Percentiles rank a stretch among this genome's conserved stretches.
These are phyloP conservation scores for Trichoderma sp. DNA, from an alignment of 2,329 filamentous ascomycete species.

Conservation along the genomic window DNA sequence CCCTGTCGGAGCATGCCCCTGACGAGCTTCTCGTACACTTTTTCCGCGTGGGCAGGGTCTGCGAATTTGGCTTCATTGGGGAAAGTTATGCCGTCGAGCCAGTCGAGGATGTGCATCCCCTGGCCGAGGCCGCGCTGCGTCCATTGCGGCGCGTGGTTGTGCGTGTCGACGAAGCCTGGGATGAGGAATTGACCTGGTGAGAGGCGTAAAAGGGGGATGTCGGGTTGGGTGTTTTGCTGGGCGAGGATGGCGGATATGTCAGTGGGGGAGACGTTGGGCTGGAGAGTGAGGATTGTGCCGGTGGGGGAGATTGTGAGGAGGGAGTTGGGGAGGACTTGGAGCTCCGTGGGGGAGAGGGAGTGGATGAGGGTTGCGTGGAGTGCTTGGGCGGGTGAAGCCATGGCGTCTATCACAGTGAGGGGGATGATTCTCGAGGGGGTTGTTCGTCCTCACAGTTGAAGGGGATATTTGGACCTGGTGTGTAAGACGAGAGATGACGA, in stretches of 20 bases:
- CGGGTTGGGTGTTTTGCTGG: constrained; percentile 13
- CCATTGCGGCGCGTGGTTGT: constrained; percentile 67
- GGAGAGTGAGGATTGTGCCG: constrained; percentile 36
- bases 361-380: constrained; percentile 49
- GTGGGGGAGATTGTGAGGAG: constrained; percentile 38
- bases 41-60: constrained; percentile 55
- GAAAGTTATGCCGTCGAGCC: constrained; percentile 66
- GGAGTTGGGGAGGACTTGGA: constrained; percentile 46
- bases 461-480: background rate
- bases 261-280: constrained; percentile 29
- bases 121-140: constrained; percentile 53
- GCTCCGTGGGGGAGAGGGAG: constrained; percentile 38
- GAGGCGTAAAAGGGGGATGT: constrained; percentile 35
- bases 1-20: constrained; percentile 62
- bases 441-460: too few relatives aligned
- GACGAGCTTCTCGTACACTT: constrained; percentile 56
- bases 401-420: too few relatives aligned
- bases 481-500: constrained; percentile 2
- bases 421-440: too few relatives aligned
- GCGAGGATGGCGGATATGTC: constrained; percentile 30
- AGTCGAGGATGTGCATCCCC: constrained; percentile 60
- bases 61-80: constrained; percentile 63
- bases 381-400: constrained; percentile 1
- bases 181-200: constrained; percentile 54
- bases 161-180: constrained; percentile 66